phyloP scores from a whole-genome alignment of 495 filamentous ascomycete species.

The Penicillium turbatum region DNA sequence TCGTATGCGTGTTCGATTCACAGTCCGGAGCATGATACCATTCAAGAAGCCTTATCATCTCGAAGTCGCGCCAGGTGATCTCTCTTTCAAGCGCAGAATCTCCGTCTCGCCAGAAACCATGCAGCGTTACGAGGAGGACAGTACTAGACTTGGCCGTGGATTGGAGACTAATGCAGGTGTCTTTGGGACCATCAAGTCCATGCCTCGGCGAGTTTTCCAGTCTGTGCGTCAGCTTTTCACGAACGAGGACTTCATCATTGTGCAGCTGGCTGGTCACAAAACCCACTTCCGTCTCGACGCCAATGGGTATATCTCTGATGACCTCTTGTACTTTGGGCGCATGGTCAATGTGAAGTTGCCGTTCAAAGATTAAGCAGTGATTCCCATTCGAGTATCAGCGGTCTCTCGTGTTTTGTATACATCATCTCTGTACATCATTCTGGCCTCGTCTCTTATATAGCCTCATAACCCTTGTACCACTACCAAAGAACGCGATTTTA shows the following conservation, averaged over 20 bases:
- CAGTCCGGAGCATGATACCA: constrained; percentile 40
- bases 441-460: not conserved
- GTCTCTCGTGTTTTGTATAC: not conserved
- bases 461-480: constrained; percentile 1
- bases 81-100: constrained; percentile 24
- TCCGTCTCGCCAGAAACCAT: constrained; percentile 25
- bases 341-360: constrained; percentile 18
- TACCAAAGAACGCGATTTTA: not conserved
- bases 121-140: constrained; percentile 21
- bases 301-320: constrained; percentile 35
- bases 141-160: constrained; percentile 12
- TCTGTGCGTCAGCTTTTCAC: constrained; percentile 43
- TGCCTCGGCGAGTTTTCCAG: constrained; percentile 35
- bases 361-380: not conserved
- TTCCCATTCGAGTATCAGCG: not conserved
- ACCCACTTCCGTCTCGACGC: constrained; percentile 39
- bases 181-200: constrained; percentile 31
- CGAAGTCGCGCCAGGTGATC: constrained; percentile 20
- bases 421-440: constrained; percentile 6
- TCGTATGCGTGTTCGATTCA: constrained; percentile 33
- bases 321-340: constrained; percentile 36
- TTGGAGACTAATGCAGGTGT: constrained; percentile 22
- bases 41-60: constrained; percentile 38
- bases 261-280: constrained; percentile 41
- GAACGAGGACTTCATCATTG: constrained; percentile 43